phyloP scores from a whole-genome alignment of 73 alveolate species.

The Durusdinium trenchii region DNA sequence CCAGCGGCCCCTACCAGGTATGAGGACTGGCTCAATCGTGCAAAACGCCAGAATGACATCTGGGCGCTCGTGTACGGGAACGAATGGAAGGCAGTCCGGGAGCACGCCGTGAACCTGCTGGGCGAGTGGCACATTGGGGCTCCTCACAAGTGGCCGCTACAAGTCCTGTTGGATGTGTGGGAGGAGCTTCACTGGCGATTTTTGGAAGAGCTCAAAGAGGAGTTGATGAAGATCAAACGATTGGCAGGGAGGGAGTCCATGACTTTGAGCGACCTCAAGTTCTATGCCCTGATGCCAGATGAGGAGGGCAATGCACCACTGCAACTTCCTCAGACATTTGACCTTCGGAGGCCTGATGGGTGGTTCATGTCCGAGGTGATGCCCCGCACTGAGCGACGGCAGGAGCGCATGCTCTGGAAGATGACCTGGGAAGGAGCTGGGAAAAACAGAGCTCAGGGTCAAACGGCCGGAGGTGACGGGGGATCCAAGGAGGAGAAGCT shows the following conservation, averaged over 20 bases:
- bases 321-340: not conserved
- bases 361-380: slow-evolving; percentile 6
- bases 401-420: slow-evolving; percentile 1
- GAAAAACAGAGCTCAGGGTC: not conserved
- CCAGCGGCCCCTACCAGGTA: not conserved
- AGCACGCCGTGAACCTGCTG: not conserved
- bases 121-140: not conserved
- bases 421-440: slow-evolving; percentile 10
- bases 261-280: not conserved
- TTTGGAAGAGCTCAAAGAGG: not conserved
- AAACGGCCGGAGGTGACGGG: not conserved
- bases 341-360: not conserved
- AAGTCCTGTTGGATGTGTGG: not conserved
- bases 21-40: slow-evolving; percentile 16
- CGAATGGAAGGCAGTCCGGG: not conserved
- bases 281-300: slow-evolving; percentile 22
- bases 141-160: slow-evolving; percentile 11
- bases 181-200: slow-evolving; percentile 24
- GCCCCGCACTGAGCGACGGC: slow-evolving; percentile 16
- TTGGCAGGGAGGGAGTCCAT: not conserved
- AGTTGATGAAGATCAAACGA: not conserved
- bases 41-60: not conserved
- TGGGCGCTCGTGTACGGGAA: slow-evolving; percentile 11
- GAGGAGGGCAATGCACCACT: not conserved
- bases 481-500: not conserved